Evolutionary conservation across 1,284 basidiomycete genomes (phyloP).

Genomic region (Irpex sp.): DNA sequence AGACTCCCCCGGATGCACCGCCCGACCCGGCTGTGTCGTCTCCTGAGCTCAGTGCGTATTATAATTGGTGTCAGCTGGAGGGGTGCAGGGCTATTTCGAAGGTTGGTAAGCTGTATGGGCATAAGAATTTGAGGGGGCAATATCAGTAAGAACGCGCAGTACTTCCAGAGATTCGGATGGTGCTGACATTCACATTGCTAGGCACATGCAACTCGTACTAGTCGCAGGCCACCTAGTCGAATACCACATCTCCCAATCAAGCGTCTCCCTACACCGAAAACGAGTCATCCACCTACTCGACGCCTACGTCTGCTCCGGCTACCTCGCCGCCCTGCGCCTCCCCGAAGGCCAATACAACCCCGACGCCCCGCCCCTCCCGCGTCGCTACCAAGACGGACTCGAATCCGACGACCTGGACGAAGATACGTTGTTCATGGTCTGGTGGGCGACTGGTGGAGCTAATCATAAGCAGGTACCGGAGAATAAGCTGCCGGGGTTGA

Average conservation of each 20-base stretch:
- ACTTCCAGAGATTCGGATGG: neutral
- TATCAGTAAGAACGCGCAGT: slow-evolving; percentile 48
- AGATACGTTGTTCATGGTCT: slow-evolving; percentile 72
- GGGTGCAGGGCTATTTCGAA: slow-evolving; percentile 72
- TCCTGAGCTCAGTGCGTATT: slow-evolving; percentile 58
- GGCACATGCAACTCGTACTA: slow-evolving; percentile 67
- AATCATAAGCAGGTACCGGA: slow-evolving; percentile 9
- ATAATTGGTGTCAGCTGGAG: slow-evolving; percentile 79
- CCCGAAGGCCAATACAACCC: slow-evolving; percentile 59
- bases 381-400: slow-evolving; percentile 77
- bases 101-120: slow-evolving; percentile 67
- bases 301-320: slow-evolving; percentile 76
- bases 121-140: slow-evolving; percentile 62
- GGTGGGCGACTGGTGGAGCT: slow-evolving; percentile 39
- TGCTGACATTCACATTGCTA: slow-evolving; percentile 24
- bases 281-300: slow-evolving; percentile 61
- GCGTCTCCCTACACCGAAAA: slow-evolving; percentile 48
- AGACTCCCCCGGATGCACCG: slow-evolving; percentile 44
- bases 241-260: slow-evolving; percentile 53
- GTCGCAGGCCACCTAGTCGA: slow-evolving; percentile 61
- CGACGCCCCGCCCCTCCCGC: slow-evolving; percentile 46
- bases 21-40: slow-evolving; percentile 48
- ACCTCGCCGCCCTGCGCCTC: slow-evolving; percentile 65
- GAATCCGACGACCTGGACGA: slow-evolving; percentile 76
- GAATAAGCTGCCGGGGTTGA: slow-evolving; percentile 46